phyloP scores from a whole-genome alignment of 1,139 yeast genomes.

The Lodderomyces elongisporus region DNA sequence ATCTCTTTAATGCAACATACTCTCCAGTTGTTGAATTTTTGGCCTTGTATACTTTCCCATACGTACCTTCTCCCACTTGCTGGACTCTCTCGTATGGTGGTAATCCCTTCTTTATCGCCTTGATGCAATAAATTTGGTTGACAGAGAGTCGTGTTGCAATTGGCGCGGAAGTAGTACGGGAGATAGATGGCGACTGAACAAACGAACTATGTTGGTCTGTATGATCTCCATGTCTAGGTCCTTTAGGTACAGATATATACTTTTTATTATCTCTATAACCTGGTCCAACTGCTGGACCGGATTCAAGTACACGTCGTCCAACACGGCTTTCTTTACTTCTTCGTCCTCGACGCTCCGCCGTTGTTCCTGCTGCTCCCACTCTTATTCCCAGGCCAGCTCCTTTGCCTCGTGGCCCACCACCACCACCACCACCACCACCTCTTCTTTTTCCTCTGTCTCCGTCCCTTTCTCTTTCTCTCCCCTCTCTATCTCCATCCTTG shows the following conservation, averaged over 20 bases:
- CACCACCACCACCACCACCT: too few species aligned
- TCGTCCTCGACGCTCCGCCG: too few species aligned
- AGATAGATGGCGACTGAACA: neutral
- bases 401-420: too few species aligned
- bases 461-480: too few species aligned
- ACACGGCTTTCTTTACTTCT: too few species aligned
- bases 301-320: too few species aligned
- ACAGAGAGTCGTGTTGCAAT: conserved; percentile 4
- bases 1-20: conserved; percentile 75
- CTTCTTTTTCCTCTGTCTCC: too few species aligned
- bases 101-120: conserved; percentile 19
- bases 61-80: conserved; percentile 50
- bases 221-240: conserved; percentile 3
- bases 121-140: conserved; percentile 30
- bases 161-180: neutral
- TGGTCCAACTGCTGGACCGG: too few species aligned
- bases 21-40: conserved; percentile 61
- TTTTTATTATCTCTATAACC: too few species aligned
- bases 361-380: too few species aligned
- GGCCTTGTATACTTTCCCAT: conserved; percentile 53
- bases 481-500: too few species aligned
- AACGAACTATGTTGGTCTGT: conserved; percentile 1
- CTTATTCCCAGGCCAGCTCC: too few species aligned
- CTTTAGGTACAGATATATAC: conserved; percentile 2
- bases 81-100: conserved; percentile 37